phyloP scores from a whole-genome alignment of 2,329 filamentous ascomycete species.

The Trichophyton simii region DNA sequence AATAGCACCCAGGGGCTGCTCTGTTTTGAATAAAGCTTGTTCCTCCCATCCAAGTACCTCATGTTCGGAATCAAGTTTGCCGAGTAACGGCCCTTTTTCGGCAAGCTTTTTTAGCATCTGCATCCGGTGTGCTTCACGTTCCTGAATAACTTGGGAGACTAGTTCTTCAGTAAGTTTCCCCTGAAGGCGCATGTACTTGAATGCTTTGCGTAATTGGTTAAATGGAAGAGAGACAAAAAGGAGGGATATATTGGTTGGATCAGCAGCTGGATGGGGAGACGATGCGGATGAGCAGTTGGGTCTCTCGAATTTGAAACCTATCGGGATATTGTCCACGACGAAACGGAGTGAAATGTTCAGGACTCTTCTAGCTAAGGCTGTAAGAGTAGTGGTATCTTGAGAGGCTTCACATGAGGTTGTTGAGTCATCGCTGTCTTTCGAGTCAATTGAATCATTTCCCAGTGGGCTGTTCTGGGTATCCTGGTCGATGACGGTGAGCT shows the following conservation, averaged over 20 bases:
- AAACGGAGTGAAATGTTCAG: constrained; percentile 17
- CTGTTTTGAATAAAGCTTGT: background rate
- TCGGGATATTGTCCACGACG: constrained; percentile 14
- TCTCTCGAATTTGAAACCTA: constrained; percentile 18
- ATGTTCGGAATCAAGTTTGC: background rate
- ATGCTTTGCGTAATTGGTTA: constrained; percentile 13
- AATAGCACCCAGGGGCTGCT: background rate
- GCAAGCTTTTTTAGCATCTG: background rate
- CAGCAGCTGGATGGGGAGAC: constrained; percentile 5
- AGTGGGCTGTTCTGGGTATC: background rate
- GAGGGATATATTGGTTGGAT: constrained; percentile 15
- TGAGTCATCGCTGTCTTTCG: background rate
- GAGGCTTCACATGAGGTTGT: background rate
- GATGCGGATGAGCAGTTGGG: constrained; percentile 13
- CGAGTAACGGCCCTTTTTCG: background rate
- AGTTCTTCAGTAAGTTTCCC: constrained; percentile 12
- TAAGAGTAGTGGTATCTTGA: constrained; percentile 6
- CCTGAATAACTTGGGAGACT: constrained; percentile 16
- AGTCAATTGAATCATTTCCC: constrained; percentile 5
- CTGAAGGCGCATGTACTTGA: constrained; percentile 14
- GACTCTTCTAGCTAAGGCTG: constrained; percentile 12
- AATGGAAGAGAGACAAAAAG: constrained; percentile 22
- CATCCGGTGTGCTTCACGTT: constrained; percentile 21
- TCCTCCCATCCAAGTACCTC: constrained; percentile 2
- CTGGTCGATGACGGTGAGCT: constrained; percentile 10